Evolutionary conservation across 2,329 filamentous ascomycete genomes (phyloP).

Genomic region (Colletotrichum orbiculare): DNA sequence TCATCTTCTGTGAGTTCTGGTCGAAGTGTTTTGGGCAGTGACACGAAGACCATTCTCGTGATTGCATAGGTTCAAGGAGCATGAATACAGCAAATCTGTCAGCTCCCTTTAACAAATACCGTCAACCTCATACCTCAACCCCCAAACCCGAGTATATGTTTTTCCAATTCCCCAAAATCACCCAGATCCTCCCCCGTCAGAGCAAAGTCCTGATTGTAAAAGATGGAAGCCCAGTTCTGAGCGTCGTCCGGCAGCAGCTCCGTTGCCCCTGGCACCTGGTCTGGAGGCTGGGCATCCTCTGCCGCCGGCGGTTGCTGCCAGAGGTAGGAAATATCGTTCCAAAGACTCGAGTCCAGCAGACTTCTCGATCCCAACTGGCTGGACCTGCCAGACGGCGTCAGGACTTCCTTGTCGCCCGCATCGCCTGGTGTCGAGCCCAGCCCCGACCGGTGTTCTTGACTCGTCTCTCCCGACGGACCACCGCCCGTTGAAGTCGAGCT

Average conservation of each 20-base stretch:
- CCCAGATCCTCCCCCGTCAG: constrained; percentile 25
- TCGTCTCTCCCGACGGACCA: too few relatives aligned
- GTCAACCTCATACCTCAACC: neutral
- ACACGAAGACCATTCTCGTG: too few relatives aligned
- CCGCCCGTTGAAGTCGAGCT: too few relatives aligned
- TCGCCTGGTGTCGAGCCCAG: neutral
- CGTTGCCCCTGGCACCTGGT: neutral
- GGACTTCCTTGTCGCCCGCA: neutral
- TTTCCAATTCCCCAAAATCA: constrained; percentile 28
- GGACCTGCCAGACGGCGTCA: constrained; percentile 4
- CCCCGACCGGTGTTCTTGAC: neutral
- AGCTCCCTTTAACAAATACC: neutral
- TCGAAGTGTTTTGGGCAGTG: too few relatives aligned
- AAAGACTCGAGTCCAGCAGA: constrained; percentile 29
- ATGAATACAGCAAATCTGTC: too few relatives aligned
- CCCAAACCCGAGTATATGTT: constrained; percentile 12
- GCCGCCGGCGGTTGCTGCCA: constrained; percentile 10
- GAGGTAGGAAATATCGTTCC: constrained; percentile 32
- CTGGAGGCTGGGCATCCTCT: neutral
- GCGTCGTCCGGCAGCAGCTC: constrained; percentile 18
- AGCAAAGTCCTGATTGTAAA: constrained; percentile 10
- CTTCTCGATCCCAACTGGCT: constrained; percentile 26
- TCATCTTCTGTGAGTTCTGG: too few relatives aligned
- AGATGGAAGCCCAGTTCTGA: constrained; percentile 17
- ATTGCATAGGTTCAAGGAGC: too few relatives aligned